Evolutionary conservation across 495 filamentous ascomycete genomes (phyloP).

Genomic region (Aspergillus cavernicola): DNA sequence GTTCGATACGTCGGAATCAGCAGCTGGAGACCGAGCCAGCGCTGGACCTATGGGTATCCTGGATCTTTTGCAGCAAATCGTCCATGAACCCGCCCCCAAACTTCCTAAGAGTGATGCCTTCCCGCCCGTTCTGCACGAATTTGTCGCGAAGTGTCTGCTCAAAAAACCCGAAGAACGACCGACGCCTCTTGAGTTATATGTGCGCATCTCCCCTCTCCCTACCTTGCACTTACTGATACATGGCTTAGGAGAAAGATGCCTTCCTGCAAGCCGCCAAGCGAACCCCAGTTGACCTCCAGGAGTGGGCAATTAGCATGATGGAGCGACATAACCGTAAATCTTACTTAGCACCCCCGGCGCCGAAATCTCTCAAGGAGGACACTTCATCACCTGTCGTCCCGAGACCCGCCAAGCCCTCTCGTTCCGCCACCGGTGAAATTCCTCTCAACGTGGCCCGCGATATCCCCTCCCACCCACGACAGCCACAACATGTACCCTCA

Average conservation of each 20-base stretch:
- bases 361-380: slow-evolving; percentile 43
- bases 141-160: slow-evolving; percentile 91
- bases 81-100: slow-evolving; percentile 89
- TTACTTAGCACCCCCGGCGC: slow-evolving; percentile 66
- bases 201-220: slow-evolving; percentile 20
- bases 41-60: slow-evolving; percentile 87
- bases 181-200: slow-evolving; percentile 80
- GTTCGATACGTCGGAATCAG: slow-evolving; percentile 75
- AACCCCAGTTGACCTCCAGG: slow-evolving; percentile 83
- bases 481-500: slow-evolving; percentile 25
- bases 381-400: slow-evolving; percentile 10
- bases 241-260: slow-evolving; percentile 71
- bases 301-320: slow-evolving; percentile 89
- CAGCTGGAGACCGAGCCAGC: slow-evolving; percentile 64
- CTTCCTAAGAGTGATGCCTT: slow-evolving; percentile 97
- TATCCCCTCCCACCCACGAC: slow-evolving; percentile 3
- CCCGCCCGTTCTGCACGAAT: slow-evolving; percentile 87
- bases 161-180: slow-evolving; percentile 85
- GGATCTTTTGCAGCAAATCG: slow-evolving; percentile 94
- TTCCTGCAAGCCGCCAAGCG: slow-evolving; percentile 94
- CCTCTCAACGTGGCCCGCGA: slow-evolving; percentile 55
- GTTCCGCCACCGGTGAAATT: slow-evolving; percentile 67
- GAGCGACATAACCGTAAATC: slow-evolving; percentile 88
- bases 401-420: slow-evolving; percentile 33
- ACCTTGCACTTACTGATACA: slow-evolving; percentile 20